A percentile compares a stretch with the other conserved stretches of the same genome.
phyloP scores from a whole-genome alignment of 805 yeast species.

The Kodamaea nitidulidarum region DNA sequence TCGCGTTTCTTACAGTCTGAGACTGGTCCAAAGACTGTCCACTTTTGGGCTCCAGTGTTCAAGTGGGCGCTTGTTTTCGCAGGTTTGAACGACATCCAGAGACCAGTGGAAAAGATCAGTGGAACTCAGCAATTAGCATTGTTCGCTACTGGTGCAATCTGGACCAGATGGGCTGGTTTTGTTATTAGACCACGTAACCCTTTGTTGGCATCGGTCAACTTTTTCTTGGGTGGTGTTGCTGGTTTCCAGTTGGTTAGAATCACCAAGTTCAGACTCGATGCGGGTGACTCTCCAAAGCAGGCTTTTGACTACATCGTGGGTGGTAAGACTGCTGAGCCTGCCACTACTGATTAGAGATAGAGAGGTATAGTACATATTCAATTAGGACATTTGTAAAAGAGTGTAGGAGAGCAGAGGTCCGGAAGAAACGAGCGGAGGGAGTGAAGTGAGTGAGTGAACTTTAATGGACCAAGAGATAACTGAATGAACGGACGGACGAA shows the following conservation, averaged over 20 bases:
- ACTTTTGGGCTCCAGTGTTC: constrained; percentile 76
- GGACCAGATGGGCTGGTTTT: constrained; percentile 96
- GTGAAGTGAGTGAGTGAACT: too few species aligned
- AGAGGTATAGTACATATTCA: constrained; percentile 2
- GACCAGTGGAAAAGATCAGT: constrained; percentile 89
- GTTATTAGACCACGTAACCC: constrained; percentile 86
- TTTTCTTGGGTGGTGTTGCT: constrained; percentile 88
- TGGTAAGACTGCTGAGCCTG: constrained; percentile 31
- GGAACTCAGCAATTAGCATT: constrained; percentile 88
- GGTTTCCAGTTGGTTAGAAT: constrained; percentile 78
- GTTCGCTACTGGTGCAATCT: constrained; percentile 85
- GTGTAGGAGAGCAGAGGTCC: too few species aligned
- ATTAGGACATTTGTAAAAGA: not conserved
- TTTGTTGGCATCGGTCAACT: constrained; percentile 87
- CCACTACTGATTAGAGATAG: not conserved
- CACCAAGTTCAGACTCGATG: constrained; percentile 54
- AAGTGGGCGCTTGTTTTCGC: constrained; percentile 91
- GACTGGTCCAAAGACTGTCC: constrained; percentile 96
- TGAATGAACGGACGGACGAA: too few species aligned
- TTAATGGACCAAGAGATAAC: too few species aligned
- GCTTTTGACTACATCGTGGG: constrained; percentile 55
- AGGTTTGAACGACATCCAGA: constrained; percentile 76
- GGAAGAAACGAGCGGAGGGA: too few species aligned
- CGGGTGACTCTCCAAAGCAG: constrained; percentile 61
- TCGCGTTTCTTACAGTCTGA: constrained; percentile 72